These are phyloP conservation scores for Erigeron philadelphicus DNA, from an alignment of 140 eudicot genomes.

Conservation along the genomic window DNA sequence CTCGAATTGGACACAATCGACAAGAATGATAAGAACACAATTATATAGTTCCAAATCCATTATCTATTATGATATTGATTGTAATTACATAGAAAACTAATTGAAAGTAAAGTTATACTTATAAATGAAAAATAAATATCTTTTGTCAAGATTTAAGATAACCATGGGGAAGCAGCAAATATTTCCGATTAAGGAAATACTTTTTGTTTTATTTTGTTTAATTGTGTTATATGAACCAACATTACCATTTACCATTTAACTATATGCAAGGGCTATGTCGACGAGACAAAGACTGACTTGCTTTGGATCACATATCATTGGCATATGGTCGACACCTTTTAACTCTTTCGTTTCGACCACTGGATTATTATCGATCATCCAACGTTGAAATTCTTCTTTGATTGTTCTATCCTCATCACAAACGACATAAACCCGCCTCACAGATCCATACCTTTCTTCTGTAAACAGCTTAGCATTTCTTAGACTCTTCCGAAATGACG, in stretches of 20 bases:
- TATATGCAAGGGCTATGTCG: background rate
- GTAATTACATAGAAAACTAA: no score
- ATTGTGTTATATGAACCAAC: no score
- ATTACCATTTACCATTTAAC: background rate
- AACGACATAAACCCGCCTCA: conserved; percentile 26
- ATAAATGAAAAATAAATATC: no score
- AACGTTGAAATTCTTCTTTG: conserved; percentile 20
- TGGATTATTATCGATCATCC: conserved; percentile 39
- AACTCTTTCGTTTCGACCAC: conserved; percentile 36
- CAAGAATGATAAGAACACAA: no score
- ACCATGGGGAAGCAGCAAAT: no score
- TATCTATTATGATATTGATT: no score
- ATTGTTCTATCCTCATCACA: conserved; percentile 30
- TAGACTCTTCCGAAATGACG: conserved; percentile 29
- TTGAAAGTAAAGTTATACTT: no score
- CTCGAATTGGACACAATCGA: no score
- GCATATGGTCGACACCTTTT: conserved; percentile 51
- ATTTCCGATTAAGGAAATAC: no score
- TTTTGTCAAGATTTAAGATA: no score
- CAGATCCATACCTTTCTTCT: conserved; percentile 27
- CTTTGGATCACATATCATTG: conserved; percentile 48
- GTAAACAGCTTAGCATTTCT: conserved; percentile 15
- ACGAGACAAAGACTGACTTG: conserved; percentile 24
- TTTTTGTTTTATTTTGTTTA: no score
- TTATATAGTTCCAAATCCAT: no score